These are phyloP conservation scores for Fusarium brachygibbosum DNA, from an alignment of 2,329 filamentous ascomycete species.

Conservation along the genomic window DNA sequence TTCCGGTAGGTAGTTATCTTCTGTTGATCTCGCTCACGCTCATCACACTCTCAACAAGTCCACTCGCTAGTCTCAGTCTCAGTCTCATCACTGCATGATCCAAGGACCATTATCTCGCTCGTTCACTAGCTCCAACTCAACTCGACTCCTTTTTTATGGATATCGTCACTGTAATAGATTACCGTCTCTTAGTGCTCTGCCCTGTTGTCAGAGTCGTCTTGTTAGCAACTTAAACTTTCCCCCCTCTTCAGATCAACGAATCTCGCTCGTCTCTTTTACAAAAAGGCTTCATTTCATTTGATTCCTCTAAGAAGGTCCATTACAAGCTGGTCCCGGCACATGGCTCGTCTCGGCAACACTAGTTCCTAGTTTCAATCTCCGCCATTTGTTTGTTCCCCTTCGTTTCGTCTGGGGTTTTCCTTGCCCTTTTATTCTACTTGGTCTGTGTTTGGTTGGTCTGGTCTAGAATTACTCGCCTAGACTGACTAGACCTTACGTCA, in stretches of 20 bases:
- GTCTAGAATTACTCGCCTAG: constrained; percentile 27
- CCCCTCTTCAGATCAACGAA: constrained; percentile 10
- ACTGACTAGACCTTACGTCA: constrained; percentile 22
- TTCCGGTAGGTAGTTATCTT: constrained; percentile 11
- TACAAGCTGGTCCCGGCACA: constrained; percentile 35
- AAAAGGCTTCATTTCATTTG: constrained; percentile 6
- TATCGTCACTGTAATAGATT: constrained; percentile 1
- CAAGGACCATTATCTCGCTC: constrained; percentile 28
- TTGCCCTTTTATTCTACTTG: constrained; percentile 11
- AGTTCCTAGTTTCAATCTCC: constrained; percentile 44
- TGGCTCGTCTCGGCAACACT: constrained; percentile 42
- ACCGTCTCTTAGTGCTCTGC: not conserved
- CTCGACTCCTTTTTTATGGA: constrained; percentile 1
- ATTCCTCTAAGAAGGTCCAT: not conserved
- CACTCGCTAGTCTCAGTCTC: constrained; percentile 19
- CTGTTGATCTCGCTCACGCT: not conserved
- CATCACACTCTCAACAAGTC: constrained; percentile 12
- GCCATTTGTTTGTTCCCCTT: constrained; percentile 31
- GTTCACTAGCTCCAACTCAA: constrained; percentile 33
- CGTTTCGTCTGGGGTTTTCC: constrained; percentile 35
- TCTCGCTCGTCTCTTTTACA: constrained; percentile 15
- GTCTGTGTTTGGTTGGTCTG: constrained; percentile 9
- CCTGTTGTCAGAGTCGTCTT: no score
- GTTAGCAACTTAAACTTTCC: constrained; percentile 11
- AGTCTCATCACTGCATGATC: constrained; percentile 23